These are phyloP conservation scores for Fusarium bactridioides DNA, from an alignment of 2,329 filamentous ascomycete genomes.

Conservation along the genomic window DNA sequence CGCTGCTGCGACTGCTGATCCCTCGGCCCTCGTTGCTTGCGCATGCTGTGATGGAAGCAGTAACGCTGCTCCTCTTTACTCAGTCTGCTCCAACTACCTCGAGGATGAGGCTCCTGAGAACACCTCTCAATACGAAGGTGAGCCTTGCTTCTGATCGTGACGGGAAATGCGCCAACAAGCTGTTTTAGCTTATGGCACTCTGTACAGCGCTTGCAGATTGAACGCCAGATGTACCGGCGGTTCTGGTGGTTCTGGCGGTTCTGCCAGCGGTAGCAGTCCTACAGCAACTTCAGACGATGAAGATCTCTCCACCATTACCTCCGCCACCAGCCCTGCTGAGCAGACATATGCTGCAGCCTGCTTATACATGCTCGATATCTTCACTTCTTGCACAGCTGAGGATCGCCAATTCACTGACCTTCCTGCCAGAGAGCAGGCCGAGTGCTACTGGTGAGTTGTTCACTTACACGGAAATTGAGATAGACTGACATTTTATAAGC, in stretches of 20 bases:
- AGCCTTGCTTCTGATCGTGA: background rate
- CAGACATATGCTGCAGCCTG: slow-evolving; percentile 39
- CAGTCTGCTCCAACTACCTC: slow-evolving; percentile 43
- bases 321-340: slow-evolving; percentile 5
- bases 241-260: background rate
- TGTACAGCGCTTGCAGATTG: slow-evolving; percentile 38
- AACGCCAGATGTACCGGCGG: slow-evolving; percentile 12
- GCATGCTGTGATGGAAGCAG: slow-evolving; percentile 40
- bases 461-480: background rate
- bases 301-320: slow-evolving; percentile 15
- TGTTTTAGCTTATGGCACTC: slow-evolving; percentile 36
- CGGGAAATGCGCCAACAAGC: slow-evolving; percentile 7
- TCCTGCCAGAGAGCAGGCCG: slow-evolving; percentile 40
- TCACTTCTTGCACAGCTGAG: slow-evolving; percentile 37
- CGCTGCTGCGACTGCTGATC: slow-evolving; percentile 36
- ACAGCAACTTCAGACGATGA: slow-evolving; percentile 2
- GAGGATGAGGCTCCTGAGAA: slow-evolving; percentile 32
- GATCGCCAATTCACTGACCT: slow-evolving; percentile 39
- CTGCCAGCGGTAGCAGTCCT: background rate
- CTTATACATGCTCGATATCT: slow-evolving; percentile 40
- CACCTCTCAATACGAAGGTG: slow-evolving; percentile 39
- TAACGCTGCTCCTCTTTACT: slow-evolving; percentile 40
- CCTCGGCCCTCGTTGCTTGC: slow-evolving; percentile 37
- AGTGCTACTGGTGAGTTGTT: slow-evolving; percentile 45
- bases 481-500: slow-evolving; percentile 31